Conservation (phyloP, 1,139 yeast genomes). For the Protomyces gravidus region DNA sequence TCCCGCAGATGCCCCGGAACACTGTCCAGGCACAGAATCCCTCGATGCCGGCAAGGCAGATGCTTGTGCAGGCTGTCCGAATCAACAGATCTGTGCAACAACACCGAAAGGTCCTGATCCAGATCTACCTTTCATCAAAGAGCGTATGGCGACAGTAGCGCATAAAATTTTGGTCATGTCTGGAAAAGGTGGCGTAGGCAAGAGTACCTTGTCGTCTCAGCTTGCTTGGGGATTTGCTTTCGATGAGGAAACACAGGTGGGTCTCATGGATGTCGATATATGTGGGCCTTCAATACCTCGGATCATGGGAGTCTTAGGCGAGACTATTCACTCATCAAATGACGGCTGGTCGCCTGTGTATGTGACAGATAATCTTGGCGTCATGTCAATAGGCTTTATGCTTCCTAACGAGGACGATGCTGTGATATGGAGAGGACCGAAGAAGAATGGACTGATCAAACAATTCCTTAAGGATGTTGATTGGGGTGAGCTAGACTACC, state of each 20-base stretch:
- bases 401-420: conserved; percentile 92
- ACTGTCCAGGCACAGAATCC: conserved; percentile 97
- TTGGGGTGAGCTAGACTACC: conserved; percentile 90
- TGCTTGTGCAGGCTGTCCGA: conserved; percentile 93
- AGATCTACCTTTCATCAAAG: conserved; percentile 73
- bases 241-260: conserved; percentile 80
- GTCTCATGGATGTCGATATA: conserved; percentile 94
- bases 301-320: conserved; percentile 90
- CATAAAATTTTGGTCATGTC: conserved; percentile 84
- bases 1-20: conserved; percentile 48
- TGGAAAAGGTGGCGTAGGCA: conserved; percentile 98
- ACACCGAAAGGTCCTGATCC: conserved; percentile 95
- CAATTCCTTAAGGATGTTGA: conserved; percentile 92
- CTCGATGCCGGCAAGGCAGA: conserved; percentile 89
- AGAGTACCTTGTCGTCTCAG: conserved; percentile 92
- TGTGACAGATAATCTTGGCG: conserved; percentile 87
- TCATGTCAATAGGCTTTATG: conserved; percentile 95
- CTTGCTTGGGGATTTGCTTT: conserved; percentile 93
- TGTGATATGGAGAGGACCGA: conserved; percentile 94
- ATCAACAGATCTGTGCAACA: conserved; percentile 81
- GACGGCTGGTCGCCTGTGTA: conserved; percentile 97
- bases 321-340: conserved; percentile 79
- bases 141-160: conserved; percentile 60
- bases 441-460: conserved; percentile 87
- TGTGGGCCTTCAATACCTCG: conserved; percentile 97